Evolutionary conservation across 2,329 filamentous ascomycete species (phyloP), one percentile per base, ranked within the genome.

Genomic region (Aspergillus melleus): DNA sequence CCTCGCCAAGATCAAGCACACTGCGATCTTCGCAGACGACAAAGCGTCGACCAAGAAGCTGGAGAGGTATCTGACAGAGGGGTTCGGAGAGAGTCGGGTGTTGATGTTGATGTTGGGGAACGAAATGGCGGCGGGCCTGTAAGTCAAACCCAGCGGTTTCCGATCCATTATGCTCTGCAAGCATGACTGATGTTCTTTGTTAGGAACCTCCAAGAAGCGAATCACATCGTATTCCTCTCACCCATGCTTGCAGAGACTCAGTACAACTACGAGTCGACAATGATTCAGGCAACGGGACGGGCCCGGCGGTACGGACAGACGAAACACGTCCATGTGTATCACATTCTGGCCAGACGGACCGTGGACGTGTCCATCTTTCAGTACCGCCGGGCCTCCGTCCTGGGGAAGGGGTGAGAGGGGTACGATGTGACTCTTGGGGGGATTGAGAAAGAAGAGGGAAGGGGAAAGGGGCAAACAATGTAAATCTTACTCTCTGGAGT

Each of bases 241-340:
- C 86, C 87, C 0, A 71, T 87, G 9, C 72, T 85, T 0, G 74
- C 79, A 0, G 68, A 76, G 39, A 80, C 77, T 0, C 80, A 84
- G 51, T 80, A 84, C 49, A 76, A 80, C 5, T 89, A 87, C 67
- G 78, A 84, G 0, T 78, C 83, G 0, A 79, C 81, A 0, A 88
- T 88, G 82, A 82, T 79, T 0, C 88, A 90, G 62, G 86, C 86
- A 0, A 84, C 89, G 20, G 88, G 87, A 2, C 81, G 88, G 42
- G 80, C 81, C 9, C 79, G 81, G 6, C 79, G 88, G 2, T 86
- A 83, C 58, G 84, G 85, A 0, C 87, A 90, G 67, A 72, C 74
- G 42, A 84, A 82, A 65, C 69, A 71, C 1, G 86, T 90, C 2
- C 77, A 85, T 55, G 80, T 88, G 16, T 88, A 88, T 67, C 81